Conservation (phyloP, 257 asterid species). For the Verbena officinalis region DNA sequence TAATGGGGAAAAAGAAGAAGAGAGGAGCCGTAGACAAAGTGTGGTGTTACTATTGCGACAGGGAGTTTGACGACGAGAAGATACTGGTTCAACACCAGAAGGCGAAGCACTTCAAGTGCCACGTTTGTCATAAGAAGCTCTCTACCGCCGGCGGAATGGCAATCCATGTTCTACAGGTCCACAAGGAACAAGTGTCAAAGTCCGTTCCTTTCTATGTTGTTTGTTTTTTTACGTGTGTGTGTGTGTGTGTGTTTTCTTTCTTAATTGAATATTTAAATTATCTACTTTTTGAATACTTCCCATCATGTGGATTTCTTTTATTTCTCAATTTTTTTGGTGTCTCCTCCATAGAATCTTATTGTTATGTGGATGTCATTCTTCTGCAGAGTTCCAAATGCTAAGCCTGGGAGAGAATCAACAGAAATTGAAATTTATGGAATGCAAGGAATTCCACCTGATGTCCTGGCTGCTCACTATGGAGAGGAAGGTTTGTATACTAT, state of each 20-base stretch:
- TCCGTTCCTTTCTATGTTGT: constrained; percentile 22
- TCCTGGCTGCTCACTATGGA: constrained; percentile 85
- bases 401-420: constrained; percentile 89
- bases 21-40: constrained; percentile 71
- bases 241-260: not conserved
- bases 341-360: too few relatives aligned
- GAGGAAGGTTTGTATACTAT: constrained; percentile 81
- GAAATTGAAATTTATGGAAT: constrained; percentile 95
- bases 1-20: constrained; percentile 82
- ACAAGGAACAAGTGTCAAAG: constrained; percentile 87
- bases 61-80: constrained; percentile 98
- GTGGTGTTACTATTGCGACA: constrained; percentile 96
- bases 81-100: constrained; percentile 96
- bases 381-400: constrained; percentile 93
- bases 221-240: not conserved
- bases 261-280: not conserved
- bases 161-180: constrained; percentile 96
- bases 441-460: constrained; percentile 96
- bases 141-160: constrained; percentile 98
- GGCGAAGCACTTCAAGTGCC: constrained; percentile 97
- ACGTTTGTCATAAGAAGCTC: constrained; percentile 93
- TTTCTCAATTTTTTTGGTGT: too few relatives aligned
- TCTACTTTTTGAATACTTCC: too few relatives aligned
- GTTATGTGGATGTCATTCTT: too few relatives aligned
- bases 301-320: too few relatives aligned